Base-by-base conservation (phyloP, 805 yeast genomes). In the Sungouiella blattae region DNA sequence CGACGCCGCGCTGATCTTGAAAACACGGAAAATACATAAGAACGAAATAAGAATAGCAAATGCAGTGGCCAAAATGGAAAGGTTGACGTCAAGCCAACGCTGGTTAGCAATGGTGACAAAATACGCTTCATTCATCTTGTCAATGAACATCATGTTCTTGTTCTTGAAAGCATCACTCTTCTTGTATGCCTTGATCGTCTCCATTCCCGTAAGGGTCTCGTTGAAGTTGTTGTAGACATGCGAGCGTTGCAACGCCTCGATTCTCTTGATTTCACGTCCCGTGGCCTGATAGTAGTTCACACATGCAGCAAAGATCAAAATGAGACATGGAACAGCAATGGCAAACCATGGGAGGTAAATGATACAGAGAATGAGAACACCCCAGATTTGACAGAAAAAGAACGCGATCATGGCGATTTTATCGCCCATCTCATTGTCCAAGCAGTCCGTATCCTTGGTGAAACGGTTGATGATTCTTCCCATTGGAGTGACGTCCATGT, bases 401-500 rank as follows among this genome's bases (percentile, higher is more conserved):
- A 35, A 44, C 9, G 34, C 24, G 6, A 36, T 26, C 24, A 49
- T 27, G 15, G 57, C 41, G 22, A 52, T 17, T 24, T 44, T 50
- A 13, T 48, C 50, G 6, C 50, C 45, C 35, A 51, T 37, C 29
- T 53, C 58, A 28, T 51, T 51, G 31, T 55, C 58, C 23, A 55
- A 35, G 2, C 46, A 41, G 15, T 55, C 58, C 2, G 56, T 48
- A 33, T 55, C 60, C 26, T 51, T 46, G 13, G 54, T 48, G 37
- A 55, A 55, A 26, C 60, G 35, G 42, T 55, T 55, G 30, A 55
- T 29, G 17, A 55, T 45, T 38, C 60, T 38, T 8, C 60, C 60
- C 40, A 50, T 41, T 2, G 60, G 60, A 1, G 58, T 55, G 4
- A 47, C 43, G 28, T 55, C 60, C 37, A 55, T 39, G 40, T 33